phyloP scores from a whole-genome alignment of 2,329 filamentous ascomycete species.

The Paraphaeosphaeria minitans region DNA sequence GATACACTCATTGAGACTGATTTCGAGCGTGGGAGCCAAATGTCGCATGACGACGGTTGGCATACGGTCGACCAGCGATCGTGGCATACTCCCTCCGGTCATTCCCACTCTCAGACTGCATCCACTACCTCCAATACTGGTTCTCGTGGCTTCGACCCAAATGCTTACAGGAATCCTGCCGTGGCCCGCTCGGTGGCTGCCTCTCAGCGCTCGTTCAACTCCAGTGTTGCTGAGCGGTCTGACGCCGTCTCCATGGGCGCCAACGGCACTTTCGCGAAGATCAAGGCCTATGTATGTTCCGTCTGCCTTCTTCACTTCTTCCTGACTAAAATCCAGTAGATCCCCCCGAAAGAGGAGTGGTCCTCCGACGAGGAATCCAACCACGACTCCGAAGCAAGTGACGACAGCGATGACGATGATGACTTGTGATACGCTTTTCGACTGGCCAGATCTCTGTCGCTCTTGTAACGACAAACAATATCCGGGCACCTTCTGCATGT shows the following conservation, averaged over 20 bases:
- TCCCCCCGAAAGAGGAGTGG: slow-evolving; percentile 29
- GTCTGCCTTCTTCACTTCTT: background rate
- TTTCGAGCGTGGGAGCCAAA: slow-evolving; percentile 14
- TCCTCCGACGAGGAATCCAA: slow-evolving; percentile 48
- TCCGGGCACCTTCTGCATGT: background rate
- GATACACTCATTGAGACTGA: slow-evolving; percentile 30
- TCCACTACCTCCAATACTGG: slow-evolving; percentile 8
- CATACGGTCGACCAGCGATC: slow-evolving; percentile 25
- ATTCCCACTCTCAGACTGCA: background rate
- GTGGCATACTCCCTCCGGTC: slow-evolving; percentile 30
- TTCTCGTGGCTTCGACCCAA: slow-evolving; percentile 25
- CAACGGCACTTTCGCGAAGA: slow-evolving; percentile 35
- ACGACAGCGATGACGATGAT: slow-evolving; percentile 45
- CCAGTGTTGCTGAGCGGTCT: slow-evolving; percentile 34
- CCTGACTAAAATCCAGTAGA: slow-evolving; percentile 15
- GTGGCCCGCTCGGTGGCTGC: slow-evolving; percentile 17
- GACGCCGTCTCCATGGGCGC: slow-evolving; percentile 10
- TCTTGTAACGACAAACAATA: background rate
- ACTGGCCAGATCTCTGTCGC: background rate
- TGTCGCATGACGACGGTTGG: slow-evolving; percentile 15
- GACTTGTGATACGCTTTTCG: slow-evolving; percentile 13
- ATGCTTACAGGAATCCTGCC: slow-evolving; percentile 25
- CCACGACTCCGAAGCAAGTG: slow-evolving; percentile 45
- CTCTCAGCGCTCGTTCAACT: slow-evolving; percentile 26
- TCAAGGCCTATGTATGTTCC: slow-evolving; percentile 34